Conservation (phyloP, 495 filamentous ascomycete genomes). For the Neurospora sp. region DNA sequence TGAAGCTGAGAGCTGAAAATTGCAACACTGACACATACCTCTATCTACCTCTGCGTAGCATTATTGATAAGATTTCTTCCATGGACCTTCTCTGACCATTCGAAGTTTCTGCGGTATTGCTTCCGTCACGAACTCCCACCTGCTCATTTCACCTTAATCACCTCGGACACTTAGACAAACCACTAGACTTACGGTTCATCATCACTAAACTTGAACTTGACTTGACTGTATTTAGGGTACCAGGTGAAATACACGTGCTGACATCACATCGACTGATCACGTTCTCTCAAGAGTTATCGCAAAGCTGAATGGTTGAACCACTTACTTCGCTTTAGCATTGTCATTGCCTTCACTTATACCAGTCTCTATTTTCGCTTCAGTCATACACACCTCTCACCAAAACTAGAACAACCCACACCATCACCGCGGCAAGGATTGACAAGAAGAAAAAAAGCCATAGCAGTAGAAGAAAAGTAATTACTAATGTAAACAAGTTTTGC, state of each 20-base stretch:
- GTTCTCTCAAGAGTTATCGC: no score
- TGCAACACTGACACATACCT: neutral
- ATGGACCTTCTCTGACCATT: no score
- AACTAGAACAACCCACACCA: neutral
- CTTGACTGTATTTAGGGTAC: no score
- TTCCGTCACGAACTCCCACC: neutral
- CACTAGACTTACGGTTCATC: no score
- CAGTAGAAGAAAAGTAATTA: neutral
- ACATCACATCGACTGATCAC: no score
- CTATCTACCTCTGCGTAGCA: neutral
- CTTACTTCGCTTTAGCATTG: no score
- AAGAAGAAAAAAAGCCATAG: neutral
- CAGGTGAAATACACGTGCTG: no score
- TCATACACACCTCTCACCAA: neutral
- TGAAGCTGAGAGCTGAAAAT: neutral
- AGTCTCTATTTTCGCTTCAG: neutral
- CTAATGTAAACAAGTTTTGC: neutral
- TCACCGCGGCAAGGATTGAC: neutral
- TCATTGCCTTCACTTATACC: no score
- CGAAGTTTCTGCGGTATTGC: no score
- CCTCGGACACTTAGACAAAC: neutral
- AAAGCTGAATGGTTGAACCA: no score
- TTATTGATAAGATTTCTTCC: neutral
- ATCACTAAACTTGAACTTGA: no score
- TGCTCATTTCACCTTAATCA: neutral